phyloP scores from a whole-genome alignment of 306 rosid genomes.

The Lotus japonicus region DNA sequence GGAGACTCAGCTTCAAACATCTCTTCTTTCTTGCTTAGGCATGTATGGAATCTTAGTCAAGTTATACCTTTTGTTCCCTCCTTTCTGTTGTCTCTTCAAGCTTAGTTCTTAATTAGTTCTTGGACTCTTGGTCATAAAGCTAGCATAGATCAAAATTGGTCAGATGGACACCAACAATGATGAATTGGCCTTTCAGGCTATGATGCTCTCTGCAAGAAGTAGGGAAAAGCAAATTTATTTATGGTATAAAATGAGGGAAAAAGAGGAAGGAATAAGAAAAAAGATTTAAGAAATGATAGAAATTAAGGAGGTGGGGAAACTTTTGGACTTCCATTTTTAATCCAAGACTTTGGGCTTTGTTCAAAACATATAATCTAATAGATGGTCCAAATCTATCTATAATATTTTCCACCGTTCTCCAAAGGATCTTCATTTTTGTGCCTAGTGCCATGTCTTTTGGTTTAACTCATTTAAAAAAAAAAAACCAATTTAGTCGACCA shows the following conservation, averaged over 20 bases:
- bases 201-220: neutral
- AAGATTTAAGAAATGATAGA: no score
- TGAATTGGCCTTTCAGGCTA: neutral
- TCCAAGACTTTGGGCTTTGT: no score
- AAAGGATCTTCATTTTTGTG: no score
- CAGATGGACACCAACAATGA: slow-evolving; percentile 3
- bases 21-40: slow-evolving; percentile 1
- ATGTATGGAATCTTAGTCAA: slow-evolving; percentile 30
- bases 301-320: no score
- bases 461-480: no score
- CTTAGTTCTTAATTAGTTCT: neutral
- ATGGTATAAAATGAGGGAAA: neutral
- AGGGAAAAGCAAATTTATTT: neutral
- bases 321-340: no score
- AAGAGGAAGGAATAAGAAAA: neutral
- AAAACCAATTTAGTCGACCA: no score
- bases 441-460: neutral
- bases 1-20: slow-evolving; percentile 7
- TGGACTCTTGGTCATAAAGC: slow-evolving; percentile 14
- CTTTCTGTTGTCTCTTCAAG: slow-evolving; percentile 27
- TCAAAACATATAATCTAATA: neutral
- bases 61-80: slow-evolving; percentile 16
- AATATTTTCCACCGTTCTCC: no score
- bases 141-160: neutral
- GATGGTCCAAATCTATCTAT: no score